Conservation (phyloP, 768 basidiomycete species). For the Leucosporidium scottii region DNA sequence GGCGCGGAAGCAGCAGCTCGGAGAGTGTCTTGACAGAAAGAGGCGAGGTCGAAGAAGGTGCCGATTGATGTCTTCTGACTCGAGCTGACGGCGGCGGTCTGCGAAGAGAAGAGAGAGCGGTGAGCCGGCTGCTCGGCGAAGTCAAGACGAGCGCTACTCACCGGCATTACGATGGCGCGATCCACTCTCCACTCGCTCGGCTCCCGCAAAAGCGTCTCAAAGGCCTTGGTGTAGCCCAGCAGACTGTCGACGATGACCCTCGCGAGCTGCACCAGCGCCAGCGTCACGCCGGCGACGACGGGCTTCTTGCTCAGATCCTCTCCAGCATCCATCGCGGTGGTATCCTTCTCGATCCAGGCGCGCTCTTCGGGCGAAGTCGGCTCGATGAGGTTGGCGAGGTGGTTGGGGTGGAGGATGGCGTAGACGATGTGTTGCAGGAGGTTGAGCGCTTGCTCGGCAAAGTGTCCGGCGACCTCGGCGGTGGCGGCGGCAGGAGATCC, state of each 20-base stretch:
- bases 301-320: slow-evolving; percentile 64
- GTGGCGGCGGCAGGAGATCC: slow-evolving; percentile 47
- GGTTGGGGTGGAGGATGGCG: slow-evolving; percentile 82
- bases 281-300: slow-evolving; percentile 61
- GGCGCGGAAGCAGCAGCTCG: slow-evolving; percentile 49
- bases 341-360: slow-evolving; percentile 58
- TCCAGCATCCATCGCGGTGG: slow-evolving; percentile 38
- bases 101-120: not conserved
- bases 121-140: not conserved
- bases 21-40: slow-evolving; percentile 66
- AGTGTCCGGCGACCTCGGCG: slow-evolving; percentile 50
- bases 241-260: slow-evolving; percentile 64
- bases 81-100: slow-evolving; percentile 80
- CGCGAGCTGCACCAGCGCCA: slow-evolving; percentile 63
- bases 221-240: slow-evolving; percentile 62
- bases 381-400: slow-evolving; percentile 72
- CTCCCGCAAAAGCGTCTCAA: slow-evolving; percentile 53
- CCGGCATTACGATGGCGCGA: slow-evolving; percentile 28
- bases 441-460: not conserved
- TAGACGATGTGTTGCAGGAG: slow-evolving; percentile 83
- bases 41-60: slow-evolving; percentile 76
- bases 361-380: slow-evolving; percentile 72
- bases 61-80: slow-evolving; percentile 78
- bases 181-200: slow-evolving; percentile 62
- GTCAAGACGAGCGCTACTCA: slow-evolving; percentile 12